Evolutionary conservation across 1,139 yeast species (phyloP).

Genomic region (Blastobotrys proliferans): DNA sequence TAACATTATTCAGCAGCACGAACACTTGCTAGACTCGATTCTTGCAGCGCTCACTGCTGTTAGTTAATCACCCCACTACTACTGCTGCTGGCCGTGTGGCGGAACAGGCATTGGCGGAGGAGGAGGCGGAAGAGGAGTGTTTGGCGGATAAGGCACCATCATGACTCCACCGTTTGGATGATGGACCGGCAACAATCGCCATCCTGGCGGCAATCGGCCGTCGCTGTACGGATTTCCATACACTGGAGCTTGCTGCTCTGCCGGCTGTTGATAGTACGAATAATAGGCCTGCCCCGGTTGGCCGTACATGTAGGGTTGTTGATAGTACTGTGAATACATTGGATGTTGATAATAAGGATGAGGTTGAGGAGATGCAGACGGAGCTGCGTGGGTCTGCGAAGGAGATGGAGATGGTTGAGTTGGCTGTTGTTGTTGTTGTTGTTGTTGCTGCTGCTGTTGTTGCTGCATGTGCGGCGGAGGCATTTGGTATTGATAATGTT

Average conservation of each 20-base stretch:
- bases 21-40: neutral
- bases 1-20: conserved; percentile 5
- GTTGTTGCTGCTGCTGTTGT: conserved; percentile 9
- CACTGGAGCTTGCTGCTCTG: conserved; percentile 2
- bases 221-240: conserved; percentile 10
- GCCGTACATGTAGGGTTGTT: conserved; percentile 1
- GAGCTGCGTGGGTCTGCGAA: conserved; percentile 14
- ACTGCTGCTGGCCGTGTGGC: conserved; percentile 4
- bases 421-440: conserved; percentile 11
- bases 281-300: conserved; percentile 5
- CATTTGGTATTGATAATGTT: conserved; percentile 10
- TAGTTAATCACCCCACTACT: neutral
- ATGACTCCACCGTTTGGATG: conserved; percentile 9
- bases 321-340: neutral
- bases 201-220: conserved; percentile 6
- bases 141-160: conserved; percentile 13
- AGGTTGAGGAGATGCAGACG: no score
- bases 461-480: neutral
- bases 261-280: conserved; percentile 7
- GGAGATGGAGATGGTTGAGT: conserved; percentile 8
- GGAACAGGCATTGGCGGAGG: conserved; percentile 17
- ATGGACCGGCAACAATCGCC: conserved; percentile 6
- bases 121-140: conserved; percentile 9
- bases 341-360: conserved; percentile 9
- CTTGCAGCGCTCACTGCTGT: conserved; percentile 9